Base-by-base conservation (phyloP, 192 early-diverging fungal genomes). In the Backusella tuberculispora region DNA sequence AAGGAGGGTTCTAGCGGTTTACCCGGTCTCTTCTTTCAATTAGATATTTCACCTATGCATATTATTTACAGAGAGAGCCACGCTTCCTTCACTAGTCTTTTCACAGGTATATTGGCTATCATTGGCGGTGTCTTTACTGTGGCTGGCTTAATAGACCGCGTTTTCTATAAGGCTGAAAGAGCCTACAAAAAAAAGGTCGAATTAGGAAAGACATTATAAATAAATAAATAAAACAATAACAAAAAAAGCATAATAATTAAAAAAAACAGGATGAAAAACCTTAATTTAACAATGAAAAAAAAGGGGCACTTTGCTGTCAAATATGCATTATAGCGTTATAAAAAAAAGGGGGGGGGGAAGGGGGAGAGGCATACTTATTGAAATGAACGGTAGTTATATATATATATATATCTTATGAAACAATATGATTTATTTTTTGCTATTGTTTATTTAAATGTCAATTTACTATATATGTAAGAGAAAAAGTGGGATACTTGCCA, bases 81-180 rank as follows among this genome's bases (percentile, higher is more conserved):
- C 45, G 90, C 91, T 72, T 94, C 96, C 15, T 91, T 99, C 71
- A 86, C 89, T n/a, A 91, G 92, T 63, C 95, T 99, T 81, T 76
- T 99, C 34, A 97, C 96, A 38, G 90, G 92, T 40, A 83, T 96
- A 14, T 96, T 96, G 74, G 96, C 95, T 13, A 95, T 99, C 71
- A 88, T 98, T 2, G 96, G 97, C 64, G 97, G 96, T 42, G 89
- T 99, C 34, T 96, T 94, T 78, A 98, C 97, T n/a, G 95, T 99
- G 7, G 95, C 96, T 8, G 91, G 96, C 8, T 87, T 99, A 38
- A 77, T 98, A 15, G 97, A 99, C 75, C 84, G 88, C 56, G 83
- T 93, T 26, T 86, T 96, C n/a, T 99, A 94, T 83, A 90, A 89
- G n/a, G 91, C 96, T 6, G 93, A 94, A 74, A 92, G 88, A 72